These are phyloP conservation scores for Helianthus annuus DNA, from an alignment of 129 eudicot species.

Conservation along the genomic window HanXRQr2.0-SUNRISE NC_035445.2:145017365-145017864, in stretches of 20 bases:
- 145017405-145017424: neutral
- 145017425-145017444: conserved; percentile 14
- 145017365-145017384: too few species aligned
- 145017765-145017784: neutral
- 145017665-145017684: conserved; percentile 13
- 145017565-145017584: conserved; percentile 24
- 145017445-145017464: conserved; percentile 22
- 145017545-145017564: conserved; percentile 15
- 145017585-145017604: conserved; percentile 10
- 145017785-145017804: neutral
- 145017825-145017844: neutral
- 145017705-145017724: neutral
- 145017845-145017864: neutral
- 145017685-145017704: conserved; percentile 7
- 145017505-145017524: conserved; percentile 23
- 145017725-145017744: neutral
- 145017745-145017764: neutral
- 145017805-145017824: neutral
- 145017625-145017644: neutral
- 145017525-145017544: conserved; percentile 19
- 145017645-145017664: conserved; percentile 24
- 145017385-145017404: too few species aligned
- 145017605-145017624: conserved; percentile 7
- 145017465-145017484: conserved; percentile 17
- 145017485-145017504: neutral